A percentile compares a stretch with the other conserved stretches of the same genome.
Conservation (phyloP, 345 rosid genomes). For the Sisymbrium irio region DNA sequence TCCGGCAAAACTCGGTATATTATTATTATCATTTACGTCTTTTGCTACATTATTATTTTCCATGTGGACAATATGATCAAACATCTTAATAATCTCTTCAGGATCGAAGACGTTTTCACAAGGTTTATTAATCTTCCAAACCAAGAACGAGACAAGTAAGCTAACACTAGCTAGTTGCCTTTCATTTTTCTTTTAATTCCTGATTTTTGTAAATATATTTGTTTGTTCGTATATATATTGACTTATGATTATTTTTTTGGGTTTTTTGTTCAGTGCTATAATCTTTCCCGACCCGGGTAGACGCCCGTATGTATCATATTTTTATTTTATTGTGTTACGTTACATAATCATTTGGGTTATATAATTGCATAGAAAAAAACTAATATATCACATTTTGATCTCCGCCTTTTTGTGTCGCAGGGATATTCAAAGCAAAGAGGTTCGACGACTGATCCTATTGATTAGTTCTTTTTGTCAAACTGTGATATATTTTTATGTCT, state of each 20-base stretch:
- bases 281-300: conserved; percentile 38
- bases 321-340: background rate
- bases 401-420: conserved; percentile 20
- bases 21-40: background rate
- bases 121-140: conserved; percentile 60
- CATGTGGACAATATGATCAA: background rate
- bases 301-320: conserved; percentile 19
- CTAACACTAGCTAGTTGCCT: background rate
- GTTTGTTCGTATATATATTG: background rate
- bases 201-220: background rate
- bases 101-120: conserved; percentile 75
- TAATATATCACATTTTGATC: background rate
- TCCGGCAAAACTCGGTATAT: conserved; percentile 73
- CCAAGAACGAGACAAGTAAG: conserved; percentile 67
- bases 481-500: background rate
- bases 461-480: background rate
- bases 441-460: background rate
- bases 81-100: background rate
- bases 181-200: background rate
- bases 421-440: conserved; percentile 60
- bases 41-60: background rate
- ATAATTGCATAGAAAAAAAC: background rate
- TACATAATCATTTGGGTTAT: background rate
- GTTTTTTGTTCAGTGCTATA: conserved; percentile 38
- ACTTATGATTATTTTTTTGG: background rate